Base-by-base conservation (phyloP, 2,329 filamentous ascomycete species). In the Niveomyces coronatus region DNA sequence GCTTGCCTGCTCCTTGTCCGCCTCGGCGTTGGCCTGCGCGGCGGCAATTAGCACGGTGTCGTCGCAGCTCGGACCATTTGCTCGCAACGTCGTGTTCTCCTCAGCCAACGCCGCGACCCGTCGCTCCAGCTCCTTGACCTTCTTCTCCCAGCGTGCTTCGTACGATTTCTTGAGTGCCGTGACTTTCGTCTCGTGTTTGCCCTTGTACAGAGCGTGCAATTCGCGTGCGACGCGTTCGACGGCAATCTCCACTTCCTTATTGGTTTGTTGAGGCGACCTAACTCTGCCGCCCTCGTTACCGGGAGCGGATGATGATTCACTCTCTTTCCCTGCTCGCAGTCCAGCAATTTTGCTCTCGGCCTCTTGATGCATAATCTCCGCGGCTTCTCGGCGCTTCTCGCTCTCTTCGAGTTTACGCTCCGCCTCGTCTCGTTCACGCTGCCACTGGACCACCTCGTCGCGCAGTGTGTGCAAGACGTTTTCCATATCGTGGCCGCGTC, bases 161-260 rank as follows among this genome's bases (percentile, higher is more conserved):
- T 96, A 82, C 45, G 74, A 80, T 62, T 81, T 80, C 64, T 82
- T 96, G 47, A 98, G 70, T 4, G 88, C 89, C 1, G 85, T 76
- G 31, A 96, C 89, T 66, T 98, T 98, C 45, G 81, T 85, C 65
- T 96, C 89, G 57, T 98, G 91, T 64, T 98, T 98, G 55, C 82
- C 79, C 65, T 95, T 96, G 72, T 98, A 98, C 9, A 94, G 71
- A 0, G 81, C 73, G 56, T 98, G 91, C 28, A 98, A 71, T 55
- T 98, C 91, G 20, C 86, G 76, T n/a, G 89, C 88, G 28, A 96
- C 87, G 47, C 88, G 86, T 60, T 94, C 86, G 16, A 89, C 82
- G 2, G 83, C 82, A 31, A 84, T 70, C 53, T 95, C 88, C 35
- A 94, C 82, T 46, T 94, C 86, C 48, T 64, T 56, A 43, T 57